These are phyloP conservation scores for Fusarium anthophilum DNA, from an alignment of 2,329 filamentous ascomycete genomes.

Conservation along the genomic window DNA sequence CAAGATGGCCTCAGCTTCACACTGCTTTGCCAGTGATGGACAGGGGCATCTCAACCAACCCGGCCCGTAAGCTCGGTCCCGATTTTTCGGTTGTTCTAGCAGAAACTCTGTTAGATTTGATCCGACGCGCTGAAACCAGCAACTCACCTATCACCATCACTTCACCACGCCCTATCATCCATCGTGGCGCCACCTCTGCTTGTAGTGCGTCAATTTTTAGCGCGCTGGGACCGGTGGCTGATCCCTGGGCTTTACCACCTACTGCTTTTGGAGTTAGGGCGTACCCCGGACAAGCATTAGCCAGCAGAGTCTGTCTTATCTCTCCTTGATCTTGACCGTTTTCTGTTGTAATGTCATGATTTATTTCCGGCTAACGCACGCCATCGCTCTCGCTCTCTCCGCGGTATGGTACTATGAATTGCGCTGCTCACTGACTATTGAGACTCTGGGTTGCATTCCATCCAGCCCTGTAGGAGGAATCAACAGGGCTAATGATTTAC, in stretches of 20 bases:
- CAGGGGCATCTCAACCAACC: background rate
- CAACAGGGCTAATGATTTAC: background rate
- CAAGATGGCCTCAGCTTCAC: background rate
- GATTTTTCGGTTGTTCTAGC: background rate
- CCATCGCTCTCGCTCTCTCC: background rate
- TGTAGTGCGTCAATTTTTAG: background rate
- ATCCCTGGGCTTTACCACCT: conserved; percentile 4
- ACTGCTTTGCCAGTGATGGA: background rate
- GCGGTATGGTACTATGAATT: background rate
- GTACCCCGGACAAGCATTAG: background rate
- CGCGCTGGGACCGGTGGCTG: conserved; percentile 3
- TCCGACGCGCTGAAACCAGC: background rate
- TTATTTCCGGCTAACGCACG: conserved; percentile 5
- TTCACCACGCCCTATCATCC: background rate
- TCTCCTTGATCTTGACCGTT: conserved; percentile 1
- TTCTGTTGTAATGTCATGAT: background rate
- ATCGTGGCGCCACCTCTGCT: conserved; percentile 6
- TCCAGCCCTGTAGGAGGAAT: background rate
- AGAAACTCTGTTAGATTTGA: background rate
- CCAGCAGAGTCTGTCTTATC: background rate
- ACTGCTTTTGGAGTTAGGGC: background rate
- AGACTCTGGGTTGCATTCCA: background rate
- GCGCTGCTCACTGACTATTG: background rate
- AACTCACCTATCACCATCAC: background rate
- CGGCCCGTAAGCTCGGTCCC: background rate